Evolutionary conservation across 2,329 filamentous ascomycete genomes (phyloP).

Genomic region (Fusarium mexicanum): DNA sequence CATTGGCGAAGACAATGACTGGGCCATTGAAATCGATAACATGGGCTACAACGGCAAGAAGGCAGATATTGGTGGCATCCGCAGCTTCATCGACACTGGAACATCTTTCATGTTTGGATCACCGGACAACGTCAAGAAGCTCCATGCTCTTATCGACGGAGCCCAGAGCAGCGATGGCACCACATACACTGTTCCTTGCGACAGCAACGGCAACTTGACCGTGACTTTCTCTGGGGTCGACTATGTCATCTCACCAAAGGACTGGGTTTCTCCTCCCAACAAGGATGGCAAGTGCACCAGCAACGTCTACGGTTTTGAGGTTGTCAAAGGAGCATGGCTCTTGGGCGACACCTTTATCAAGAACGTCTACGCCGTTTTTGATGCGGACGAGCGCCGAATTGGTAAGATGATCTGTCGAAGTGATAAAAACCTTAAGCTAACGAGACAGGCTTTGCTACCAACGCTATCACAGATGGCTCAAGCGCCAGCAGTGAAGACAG

Average conservation of each 20-base stretch:
- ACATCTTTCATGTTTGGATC: constrained; percentile 84
- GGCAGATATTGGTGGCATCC: constrained; percentile 63
- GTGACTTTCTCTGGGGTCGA: constrained; percentile 74
- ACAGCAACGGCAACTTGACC: constrained; percentile 67
- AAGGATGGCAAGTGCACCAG: constrained; percentile 67
- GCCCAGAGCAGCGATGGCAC: constrained; percentile 65
- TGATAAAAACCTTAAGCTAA: constrained; percentile 6
- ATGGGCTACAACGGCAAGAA: constrained; percentile 69
- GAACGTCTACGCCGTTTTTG: constrained; percentile 89
- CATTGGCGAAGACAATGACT: constrained; percentile 66
- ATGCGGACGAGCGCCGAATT: constrained; percentile 73
- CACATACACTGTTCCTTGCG: constrained; percentile 78
- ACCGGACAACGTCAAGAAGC: constrained; percentile 67
- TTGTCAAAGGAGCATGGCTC: constrained; percentile 77
- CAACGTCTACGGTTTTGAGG: constrained; percentile 77
- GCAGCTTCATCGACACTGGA: constrained; percentile 84
- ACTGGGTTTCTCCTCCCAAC: constrained; percentile 70
- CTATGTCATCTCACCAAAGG: constrained; percentile 73
- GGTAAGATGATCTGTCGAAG: constrained; percentile 54
- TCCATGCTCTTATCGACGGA: constrained; percentile 75
- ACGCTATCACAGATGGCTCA: constrained; percentile 21
- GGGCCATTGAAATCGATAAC: constrained; percentile 77
- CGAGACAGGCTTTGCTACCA: constrained; percentile 36
- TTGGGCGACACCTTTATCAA: constrained; percentile 87
- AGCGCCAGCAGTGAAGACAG: neutral